These are phyloP conservation scores for Rutstroemia sp. DNA, from an alignment of 2,329 filamentous ascomycete species.

Conservation along the genomic window DNA sequence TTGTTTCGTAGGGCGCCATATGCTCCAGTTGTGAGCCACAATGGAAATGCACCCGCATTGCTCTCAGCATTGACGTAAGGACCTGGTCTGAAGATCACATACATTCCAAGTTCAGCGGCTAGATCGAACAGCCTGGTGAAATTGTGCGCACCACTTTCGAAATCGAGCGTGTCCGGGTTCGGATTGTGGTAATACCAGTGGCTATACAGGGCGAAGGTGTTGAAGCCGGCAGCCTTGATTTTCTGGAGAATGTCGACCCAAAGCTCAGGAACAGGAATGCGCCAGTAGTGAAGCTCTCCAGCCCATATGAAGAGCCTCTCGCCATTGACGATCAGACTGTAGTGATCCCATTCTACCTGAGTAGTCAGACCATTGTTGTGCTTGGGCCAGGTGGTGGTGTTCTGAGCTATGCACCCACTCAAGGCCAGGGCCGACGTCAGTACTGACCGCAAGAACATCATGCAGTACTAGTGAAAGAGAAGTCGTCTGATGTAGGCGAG, in stretches of 20 bases:
- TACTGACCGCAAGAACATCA: constrained; percentile 1
- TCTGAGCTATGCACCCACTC: constrained; percentile 3
- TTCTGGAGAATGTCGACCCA: constrained; percentile 75
- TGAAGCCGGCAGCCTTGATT: constrained; percentile 68
- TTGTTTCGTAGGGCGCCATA: constrained; percentile 47
- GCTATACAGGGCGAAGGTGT: constrained; percentile 69
- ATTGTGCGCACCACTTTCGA: constrained; percentile 50
- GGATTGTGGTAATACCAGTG: constrained; percentile 58
- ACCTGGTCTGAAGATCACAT: constrained; percentile 63
- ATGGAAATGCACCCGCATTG: constrained; percentile 52
- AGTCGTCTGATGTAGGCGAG: background rate
- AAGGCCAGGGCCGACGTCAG: constrained; percentile 1
- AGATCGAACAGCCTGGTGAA: constrained; percentile 65
- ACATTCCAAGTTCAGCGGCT: constrained; percentile 64
- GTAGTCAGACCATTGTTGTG: constrained; percentile 8
- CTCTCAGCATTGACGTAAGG: constrained; percentile 60
- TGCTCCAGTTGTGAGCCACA: constrained; percentile 55
- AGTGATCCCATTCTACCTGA: constrained; percentile 8
- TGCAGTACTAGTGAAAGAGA: background rate
- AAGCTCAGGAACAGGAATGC: constrained; percentile 51
- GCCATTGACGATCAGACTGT: constrained; percentile 5
- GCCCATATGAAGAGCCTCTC: constrained; percentile 6
- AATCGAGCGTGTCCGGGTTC: constrained; percentile 62
- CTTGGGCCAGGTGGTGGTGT: constrained; percentile 1
- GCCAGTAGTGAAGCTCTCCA: constrained; percentile 40